phyloP scores from a whole-genome alignment of 73 alveolate species.

The Diophrys sp. region DNA sequence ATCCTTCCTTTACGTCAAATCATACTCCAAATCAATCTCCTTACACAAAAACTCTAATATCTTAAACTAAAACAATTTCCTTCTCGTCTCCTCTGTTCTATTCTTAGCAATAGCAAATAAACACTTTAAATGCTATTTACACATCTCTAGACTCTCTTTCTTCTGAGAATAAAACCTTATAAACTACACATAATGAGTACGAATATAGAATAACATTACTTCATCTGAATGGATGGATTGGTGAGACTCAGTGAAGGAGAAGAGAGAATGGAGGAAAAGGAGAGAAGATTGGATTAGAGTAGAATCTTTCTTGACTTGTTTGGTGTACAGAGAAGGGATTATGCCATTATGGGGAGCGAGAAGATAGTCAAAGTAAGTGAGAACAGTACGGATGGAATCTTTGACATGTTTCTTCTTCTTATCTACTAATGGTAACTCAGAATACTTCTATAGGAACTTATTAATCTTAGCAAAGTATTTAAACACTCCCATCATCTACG shows the following conservation, averaged over 20 bases:
- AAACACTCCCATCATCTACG: no score
- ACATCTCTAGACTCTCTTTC: constrained; percentile 16
- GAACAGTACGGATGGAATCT: not conserved
- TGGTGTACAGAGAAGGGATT: not conserved
- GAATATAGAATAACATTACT: not conserved
- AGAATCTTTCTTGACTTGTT: not conserved
- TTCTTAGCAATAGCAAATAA: constrained; percentile 86
- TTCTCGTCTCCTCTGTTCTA: constrained; percentile 91
- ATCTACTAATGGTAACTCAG: no score
- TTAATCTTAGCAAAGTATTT: not conserved
- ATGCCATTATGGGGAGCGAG: not conserved
- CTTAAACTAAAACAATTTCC: constrained; percentile 89
- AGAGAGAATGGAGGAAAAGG: not conserved
- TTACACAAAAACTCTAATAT: constrained; percentile 87
- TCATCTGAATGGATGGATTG: not conserved
- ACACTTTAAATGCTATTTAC: constrained; percentile 92
- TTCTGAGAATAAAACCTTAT: not conserved
- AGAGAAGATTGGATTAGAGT: not conserved
- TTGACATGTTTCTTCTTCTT: not conserved
- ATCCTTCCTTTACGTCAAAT: constrained; percentile 75
- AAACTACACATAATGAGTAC: not conserved
- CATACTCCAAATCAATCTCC: constrained; percentile 96
- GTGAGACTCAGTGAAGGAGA: not conserved
- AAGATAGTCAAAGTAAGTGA: not conserved
- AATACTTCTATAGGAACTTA: not conserved